Conservation (phyloP, 805 yeast species). For the Pichia sporocuriosa region DNA sequence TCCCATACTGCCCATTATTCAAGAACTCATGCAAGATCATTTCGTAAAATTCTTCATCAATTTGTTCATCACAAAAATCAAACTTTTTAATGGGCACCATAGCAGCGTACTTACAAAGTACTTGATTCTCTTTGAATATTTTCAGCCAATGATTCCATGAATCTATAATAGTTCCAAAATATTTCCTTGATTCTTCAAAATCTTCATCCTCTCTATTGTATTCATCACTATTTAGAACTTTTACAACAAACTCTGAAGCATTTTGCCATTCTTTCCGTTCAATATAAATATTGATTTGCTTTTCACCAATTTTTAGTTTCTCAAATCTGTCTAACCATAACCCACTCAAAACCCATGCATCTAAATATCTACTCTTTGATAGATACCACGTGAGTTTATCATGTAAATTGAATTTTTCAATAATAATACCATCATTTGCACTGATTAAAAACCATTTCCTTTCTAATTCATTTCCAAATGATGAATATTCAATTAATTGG, state of each 20-base stretch:
- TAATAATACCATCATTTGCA: slow-evolving; percentile 75
- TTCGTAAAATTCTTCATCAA: slow-evolving; percentile 39
- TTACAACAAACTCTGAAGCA: slow-evolving; percentile 44
- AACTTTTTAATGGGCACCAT: slow-evolving; percentile 44
- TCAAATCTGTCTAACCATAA: slow-evolving; percentile 44
- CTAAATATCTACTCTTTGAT: slow-evolving; percentile 43
- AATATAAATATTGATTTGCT: slow-evolving; percentile 41
- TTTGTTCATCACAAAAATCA: slow-evolving; percentile 17
- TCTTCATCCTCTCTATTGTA: slow-evolving; percentile 18
- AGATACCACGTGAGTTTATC: slow-evolving; percentile 74
- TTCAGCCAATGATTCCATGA: slow-evolving; percentile 65
- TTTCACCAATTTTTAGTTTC: slow-evolving; percentile 54
- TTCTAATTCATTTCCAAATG: background rate
- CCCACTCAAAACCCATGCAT: slow-evolving; percentile 77
- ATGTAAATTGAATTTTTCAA: slow-evolving; percentile 57
- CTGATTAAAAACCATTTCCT: slow-evolving; percentile 60
- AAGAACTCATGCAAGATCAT: slow-evolving; percentile 42
- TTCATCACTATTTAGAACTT: slow-evolving; percentile 30
- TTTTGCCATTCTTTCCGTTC: slow-evolving; percentile 44
- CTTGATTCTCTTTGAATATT: slow-evolving; percentile 43
- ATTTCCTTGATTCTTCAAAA: slow-evolving; percentile 13
- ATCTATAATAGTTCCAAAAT: slow-evolving; percentile 21
- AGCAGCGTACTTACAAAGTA: slow-evolving; percentile 40
- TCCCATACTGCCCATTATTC: slow-evolving; percentile 25
- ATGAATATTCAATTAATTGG: slow-evolving; percentile 32